These are phyloP conservation scores for Geranium brycei DNA, from an alignment of 345 rosid species.

Conservation along the genomic window DNA sequence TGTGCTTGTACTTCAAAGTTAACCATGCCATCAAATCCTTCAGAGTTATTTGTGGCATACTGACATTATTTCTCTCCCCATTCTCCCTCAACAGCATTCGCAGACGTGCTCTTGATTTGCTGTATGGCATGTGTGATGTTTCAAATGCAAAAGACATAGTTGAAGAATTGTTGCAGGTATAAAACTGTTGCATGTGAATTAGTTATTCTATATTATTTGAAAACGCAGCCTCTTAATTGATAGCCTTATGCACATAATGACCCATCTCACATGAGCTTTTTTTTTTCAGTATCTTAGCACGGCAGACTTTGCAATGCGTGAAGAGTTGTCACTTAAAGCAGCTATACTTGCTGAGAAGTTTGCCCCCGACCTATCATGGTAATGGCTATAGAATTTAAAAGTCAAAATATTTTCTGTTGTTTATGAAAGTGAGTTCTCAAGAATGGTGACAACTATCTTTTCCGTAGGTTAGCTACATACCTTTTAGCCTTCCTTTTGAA, in stretches of 20 bases:
- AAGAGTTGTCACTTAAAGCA: conserved; percentile 94
- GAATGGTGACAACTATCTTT: neutral
- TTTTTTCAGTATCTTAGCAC: conserved; percentile 76
- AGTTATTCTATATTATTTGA: neutral
- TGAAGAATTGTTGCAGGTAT: conserved; percentile 94
- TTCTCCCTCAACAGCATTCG: conserved; percentile 46
- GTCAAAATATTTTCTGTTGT: neutral
- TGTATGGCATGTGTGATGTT: conserved; percentile 97
- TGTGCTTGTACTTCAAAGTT: neutral
- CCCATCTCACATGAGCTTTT: conserved; percentile 5
- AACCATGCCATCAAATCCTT: neutral
- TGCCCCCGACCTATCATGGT: conserved; percentile 99
- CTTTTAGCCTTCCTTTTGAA: neutral
- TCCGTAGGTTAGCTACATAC: neutral
- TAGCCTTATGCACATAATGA: conserved; percentile 1
- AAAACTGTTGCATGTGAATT: conserved; percentile 1
- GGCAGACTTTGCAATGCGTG: conserved; percentile 98
- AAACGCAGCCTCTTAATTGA: neutral
- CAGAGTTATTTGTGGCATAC: neutral
- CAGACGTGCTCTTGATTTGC: conserved; percentile 97
- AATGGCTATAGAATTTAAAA: conserved; percentile 3
- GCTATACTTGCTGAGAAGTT: conserved; percentile 99
- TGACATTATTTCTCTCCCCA: conserved; percentile 13
- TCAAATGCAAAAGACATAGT: conserved; percentile 99
- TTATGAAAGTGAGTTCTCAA: neutral